These are phyloP conservation scores for Roridomyces roridus DNA, from an alignment of 768 basidiomycete species.

Conservation along the genomic window DNA sequence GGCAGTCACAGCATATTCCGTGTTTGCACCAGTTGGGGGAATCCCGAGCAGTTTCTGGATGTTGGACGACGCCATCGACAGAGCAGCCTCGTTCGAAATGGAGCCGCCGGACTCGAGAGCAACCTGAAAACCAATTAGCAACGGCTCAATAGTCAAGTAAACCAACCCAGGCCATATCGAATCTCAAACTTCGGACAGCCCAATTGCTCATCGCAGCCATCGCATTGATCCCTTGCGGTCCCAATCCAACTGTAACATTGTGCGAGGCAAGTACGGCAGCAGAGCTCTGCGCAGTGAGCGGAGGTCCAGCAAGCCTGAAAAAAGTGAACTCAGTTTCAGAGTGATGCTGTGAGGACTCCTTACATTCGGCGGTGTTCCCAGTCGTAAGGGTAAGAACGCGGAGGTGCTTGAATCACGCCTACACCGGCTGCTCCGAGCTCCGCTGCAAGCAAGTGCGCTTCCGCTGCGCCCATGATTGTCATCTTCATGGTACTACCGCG, in stretches of 20 bases:
- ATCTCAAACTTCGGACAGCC: constrained; percentile 72
- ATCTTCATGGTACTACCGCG: constrained; percentile 49
- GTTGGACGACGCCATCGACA: constrained; percentile 47
- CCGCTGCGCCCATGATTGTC: constrained; percentile 62
- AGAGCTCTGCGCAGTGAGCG: constrained; percentile 55
- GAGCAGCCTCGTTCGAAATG: constrained; percentile 37
- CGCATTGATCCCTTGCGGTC: constrained; percentile 28
- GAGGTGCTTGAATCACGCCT: constrained; percentile 72
- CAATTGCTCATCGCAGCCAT: constrained; percentile 32
- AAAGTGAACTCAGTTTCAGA: not conserved
- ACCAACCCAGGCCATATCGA: constrained; percentile 80
- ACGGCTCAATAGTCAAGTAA: no score
- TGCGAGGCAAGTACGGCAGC: constrained; percentile 61
- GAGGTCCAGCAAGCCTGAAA: constrained; percentile 48
- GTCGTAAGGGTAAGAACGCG: constrained; percentile 67
- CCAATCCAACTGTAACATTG: constrained; percentile 74
- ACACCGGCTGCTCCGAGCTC: constrained; percentile 71
- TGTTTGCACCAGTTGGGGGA: constrained; percentile 28
- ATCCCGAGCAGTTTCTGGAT: constrained; percentile 47
- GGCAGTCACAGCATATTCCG: constrained; percentile 45
- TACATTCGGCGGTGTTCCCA: constrained; percentile 75
- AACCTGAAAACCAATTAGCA: not conserved
- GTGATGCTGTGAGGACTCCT: constrained; percentile 24
- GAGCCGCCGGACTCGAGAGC: constrained; percentile 33
- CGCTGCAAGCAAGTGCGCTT: constrained; percentile 76